Conservation (phyloP, 768 basidiomycete species). For the Suillus weaverae region DNA sequence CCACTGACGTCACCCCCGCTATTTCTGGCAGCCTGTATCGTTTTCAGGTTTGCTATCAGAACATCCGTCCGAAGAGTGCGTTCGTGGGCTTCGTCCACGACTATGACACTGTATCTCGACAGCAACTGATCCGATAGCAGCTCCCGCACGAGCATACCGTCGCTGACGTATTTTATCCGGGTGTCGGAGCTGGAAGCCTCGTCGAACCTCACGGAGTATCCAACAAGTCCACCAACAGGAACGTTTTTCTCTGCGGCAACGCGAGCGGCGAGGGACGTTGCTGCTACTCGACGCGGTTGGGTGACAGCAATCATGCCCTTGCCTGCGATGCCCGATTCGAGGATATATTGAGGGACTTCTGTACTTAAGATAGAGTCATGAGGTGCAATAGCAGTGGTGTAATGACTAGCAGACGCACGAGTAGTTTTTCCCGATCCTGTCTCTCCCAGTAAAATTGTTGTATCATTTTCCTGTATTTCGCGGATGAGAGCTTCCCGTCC, state of each 20-base stretch:
- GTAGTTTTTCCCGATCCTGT: conserved; percentile 99
- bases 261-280: conserved; percentile 88
- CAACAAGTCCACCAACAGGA: conserved; percentile 74
- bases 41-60: conserved; percentile 87
- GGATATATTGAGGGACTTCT: conserved; percentile 97
- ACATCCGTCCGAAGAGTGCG: conserved; percentile 93
- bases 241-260: conserved; percentile 84
- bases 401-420: conserved; percentile 57
- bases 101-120: conserved; percentile 79
- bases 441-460: conserved; percentile 90
- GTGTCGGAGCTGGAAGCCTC: conserved; percentile 72
- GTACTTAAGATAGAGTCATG: conserved; percentile 27
- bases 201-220: conserved; percentile 96
- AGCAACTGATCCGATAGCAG: conserved; percentile 77
- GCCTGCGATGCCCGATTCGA: conserved; percentile 75
- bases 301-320: conserved; percentile 86
- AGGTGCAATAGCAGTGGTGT: conserved; percentile 1
- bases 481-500: conserved; percentile 75
- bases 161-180: conserved; percentile 93
- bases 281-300: conserved; percentile 93
- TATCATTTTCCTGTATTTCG: conserved; percentile 75
- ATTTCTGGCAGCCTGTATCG: conserved; percentile 71
- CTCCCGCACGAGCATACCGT: conserved; percentile 97
- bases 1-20: conserved; percentile 42
- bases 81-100: conserved; percentile 98